These are phyloP conservation scores for Alternaria angustiovoidea DNA, from an alignment of 2,329 filamentous ascomycete species.

Conservation along the genomic window DNA sequence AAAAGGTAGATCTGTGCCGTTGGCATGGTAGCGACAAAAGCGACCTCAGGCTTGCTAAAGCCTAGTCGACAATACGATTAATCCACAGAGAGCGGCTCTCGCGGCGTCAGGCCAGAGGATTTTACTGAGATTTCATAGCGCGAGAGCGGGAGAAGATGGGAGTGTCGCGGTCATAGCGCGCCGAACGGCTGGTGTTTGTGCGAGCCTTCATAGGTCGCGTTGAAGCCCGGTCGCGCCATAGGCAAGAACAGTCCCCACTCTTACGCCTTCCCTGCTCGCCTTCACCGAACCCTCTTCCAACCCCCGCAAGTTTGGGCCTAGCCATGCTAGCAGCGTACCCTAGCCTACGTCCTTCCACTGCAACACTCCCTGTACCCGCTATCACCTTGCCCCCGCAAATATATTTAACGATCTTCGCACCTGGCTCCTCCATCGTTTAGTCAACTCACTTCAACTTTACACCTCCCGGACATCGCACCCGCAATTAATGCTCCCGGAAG, in stretches of 20 bases:
- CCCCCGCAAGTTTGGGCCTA: slow-evolving; percentile 26
- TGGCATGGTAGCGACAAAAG: background rate
- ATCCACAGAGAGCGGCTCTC: slow-evolving; percentile 10
- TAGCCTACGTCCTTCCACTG: slow-evolving; percentile 8
- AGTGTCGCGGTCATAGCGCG: slow-evolving; percentile 28
- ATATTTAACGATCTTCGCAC: slow-evolving; percentile 18
- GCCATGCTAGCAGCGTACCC: slow-evolving; percentile 2
- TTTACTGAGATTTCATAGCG: slow-evolving; percentile 23
- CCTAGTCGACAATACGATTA: slow-evolving; percentile 3
- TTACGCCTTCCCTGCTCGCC: slow-evolving; percentile 21
- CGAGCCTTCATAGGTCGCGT: slow-evolving; percentile 26
- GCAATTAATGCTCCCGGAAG: slow-evolving; percentile 52
- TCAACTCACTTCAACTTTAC: slow-evolving; percentile 2
- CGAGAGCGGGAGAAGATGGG: slow-evolving; percentile 4
- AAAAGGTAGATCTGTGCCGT: background rate
- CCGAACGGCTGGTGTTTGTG: slow-evolving; percentile 10
- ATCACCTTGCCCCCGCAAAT: slow-evolving; percentile 15
- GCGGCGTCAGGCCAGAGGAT: slow-evolving; percentile 17
- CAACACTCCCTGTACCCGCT: slow-evolving; percentile 9
- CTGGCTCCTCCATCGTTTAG: slow-evolving; percentile 4
- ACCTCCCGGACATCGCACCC: slow-evolving; percentile 2
- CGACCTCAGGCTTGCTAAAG: slow-evolving; percentile 15
- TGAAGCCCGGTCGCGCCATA: slow-evolving; percentile 18
- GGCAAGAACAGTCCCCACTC: slow-evolving; percentile 10
- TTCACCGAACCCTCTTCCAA: slow-evolving; percentile 23